Base-by-base conservation (phyloP, 2,329 filamentous ascomycete genomes). In the Aspergillus candidus region DNA sequence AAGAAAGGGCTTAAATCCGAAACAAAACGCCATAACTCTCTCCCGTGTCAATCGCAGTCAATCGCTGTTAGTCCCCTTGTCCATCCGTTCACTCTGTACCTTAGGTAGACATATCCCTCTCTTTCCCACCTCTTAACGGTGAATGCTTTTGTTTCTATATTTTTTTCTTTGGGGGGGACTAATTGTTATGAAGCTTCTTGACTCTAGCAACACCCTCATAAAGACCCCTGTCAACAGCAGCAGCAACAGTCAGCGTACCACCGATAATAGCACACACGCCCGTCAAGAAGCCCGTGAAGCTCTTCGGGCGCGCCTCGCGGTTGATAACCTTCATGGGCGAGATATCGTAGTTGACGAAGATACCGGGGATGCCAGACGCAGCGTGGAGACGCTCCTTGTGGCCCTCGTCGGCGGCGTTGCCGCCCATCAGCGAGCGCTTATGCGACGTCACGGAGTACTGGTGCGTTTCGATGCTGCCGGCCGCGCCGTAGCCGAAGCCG, bases 271-370 rank as follows among this genome's bases (percentile, higher is more conserved):
- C 91, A 66, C 93, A 98, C 14, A 98, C 80, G 38, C 93, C 93
- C 1, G 93, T 91, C 46, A 98, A 69, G 74, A 98, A 98, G 13
- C 87, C 87, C 0, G 88, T 82, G 66, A 98, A 94, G 4, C 85
- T 86, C 75, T 97, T 97, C 48, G 83, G 75, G 37, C 88, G 81
- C 54, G 87, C 84, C 72, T 98, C 94, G 43, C 90, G 85, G 74
- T 98, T 98, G 70, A 98, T 86, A 49, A 98, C 91, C 73, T 97
- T 98, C 93, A 98, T 98, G 4, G 93, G 93, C 2, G 91, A 97
- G 66, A 98, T 98, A 59, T 98, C 93, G 59, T 98, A 98, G 54
- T 89, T 94, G 73, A 98, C 97, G 75, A 98, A 98, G 11, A 98
- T 90, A 35, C 93, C 93, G 0, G 93, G 93, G 58, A 98, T 97